Conservation (phyloP, 306 rosid genomes). For the peach (Prunus persica) region DNA sequence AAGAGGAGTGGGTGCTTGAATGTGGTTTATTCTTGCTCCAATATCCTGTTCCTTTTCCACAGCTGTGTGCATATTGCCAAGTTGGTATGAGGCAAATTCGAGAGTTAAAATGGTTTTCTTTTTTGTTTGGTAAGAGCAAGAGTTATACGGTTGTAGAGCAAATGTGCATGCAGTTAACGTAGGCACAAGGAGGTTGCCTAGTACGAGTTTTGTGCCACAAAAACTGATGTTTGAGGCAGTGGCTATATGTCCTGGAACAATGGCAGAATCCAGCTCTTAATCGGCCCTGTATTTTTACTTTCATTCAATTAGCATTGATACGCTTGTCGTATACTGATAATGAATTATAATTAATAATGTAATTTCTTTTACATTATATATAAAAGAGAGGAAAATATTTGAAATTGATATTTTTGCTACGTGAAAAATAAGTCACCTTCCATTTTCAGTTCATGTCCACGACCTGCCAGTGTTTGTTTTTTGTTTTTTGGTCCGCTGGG, state of each 20-base stretch:
- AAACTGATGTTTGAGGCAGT: not conserved
- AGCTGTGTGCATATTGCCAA: not conserved
- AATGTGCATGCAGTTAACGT: not conserved
- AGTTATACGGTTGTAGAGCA: not conserved
- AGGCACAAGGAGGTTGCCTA: not conserved
- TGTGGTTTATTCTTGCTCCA: not conserved
- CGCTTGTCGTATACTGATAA: not conserved
- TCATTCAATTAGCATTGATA: not conserved
- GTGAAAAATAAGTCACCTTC: no score
- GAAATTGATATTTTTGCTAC: no score
- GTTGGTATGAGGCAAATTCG: no score
- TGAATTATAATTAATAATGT: no score
- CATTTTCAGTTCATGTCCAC: not conserved
- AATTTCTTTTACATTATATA: no score
- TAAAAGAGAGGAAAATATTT: no score
- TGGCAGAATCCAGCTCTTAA: not conserved
- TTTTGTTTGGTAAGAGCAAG: not conserved
- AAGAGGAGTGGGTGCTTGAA: not conserved
- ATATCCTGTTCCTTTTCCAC: not conserved
- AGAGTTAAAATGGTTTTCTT: no score
- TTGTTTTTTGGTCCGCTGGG: not conserved
- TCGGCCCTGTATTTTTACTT: not conserved
- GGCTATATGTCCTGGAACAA: not conserved
- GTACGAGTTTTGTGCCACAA: not conserved
- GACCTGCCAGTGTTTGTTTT: not conserved